Evolutionary conservation across 805 yeast species (phyloP), one percentile per base, ranked within the genome.

Genomic region (Saturnispora galanensis): DNA sequence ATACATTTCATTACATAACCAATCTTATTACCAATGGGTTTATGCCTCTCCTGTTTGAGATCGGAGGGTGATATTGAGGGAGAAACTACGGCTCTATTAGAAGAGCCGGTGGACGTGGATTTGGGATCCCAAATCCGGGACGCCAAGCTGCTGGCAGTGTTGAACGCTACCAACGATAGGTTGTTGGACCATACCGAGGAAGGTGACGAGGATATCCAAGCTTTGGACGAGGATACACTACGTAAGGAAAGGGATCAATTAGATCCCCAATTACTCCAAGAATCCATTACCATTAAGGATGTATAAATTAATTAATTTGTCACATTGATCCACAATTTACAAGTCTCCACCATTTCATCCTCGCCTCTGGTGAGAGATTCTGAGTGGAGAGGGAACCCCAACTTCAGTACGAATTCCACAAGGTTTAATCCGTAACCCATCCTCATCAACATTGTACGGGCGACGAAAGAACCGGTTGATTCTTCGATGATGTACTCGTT

Each of bases 341-440:
- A 53, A 38, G 53, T 59, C 51, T 69, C 73, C 11, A 51, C 38
- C 31, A 45, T 37, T 30, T 45, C 48, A 8, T 41, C 43, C 26
- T 16, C 26, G 11, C 18, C 11, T 35, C 26, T 21, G 26, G 26
- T 21, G 26, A 21, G 26, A 21, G 26, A 21, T 5, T 21, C 26
- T 5, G 26, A 21, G 26, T 21, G 26, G 26, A 21, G 26, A 21
- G 26, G 26, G 26, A 21, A 21, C 8, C 26, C 26, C 26, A 21
- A 21, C 7, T 21, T 21, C 26, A 21, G 26, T 4, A 21, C 26
- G 8, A 38, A 38, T 10, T 21, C 41, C 18, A 38, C 17, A 11
- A 66, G 56, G 47, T 72, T 74, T 51, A 74, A 58, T 1, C 79
- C 79, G 38, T 62, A 51, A 15, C 71, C 69, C 31, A 74, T 56